Evolutionary conservation across 148 eudicot species (phyloP).

Genomic region (Rhododendron vialii): DNA sequence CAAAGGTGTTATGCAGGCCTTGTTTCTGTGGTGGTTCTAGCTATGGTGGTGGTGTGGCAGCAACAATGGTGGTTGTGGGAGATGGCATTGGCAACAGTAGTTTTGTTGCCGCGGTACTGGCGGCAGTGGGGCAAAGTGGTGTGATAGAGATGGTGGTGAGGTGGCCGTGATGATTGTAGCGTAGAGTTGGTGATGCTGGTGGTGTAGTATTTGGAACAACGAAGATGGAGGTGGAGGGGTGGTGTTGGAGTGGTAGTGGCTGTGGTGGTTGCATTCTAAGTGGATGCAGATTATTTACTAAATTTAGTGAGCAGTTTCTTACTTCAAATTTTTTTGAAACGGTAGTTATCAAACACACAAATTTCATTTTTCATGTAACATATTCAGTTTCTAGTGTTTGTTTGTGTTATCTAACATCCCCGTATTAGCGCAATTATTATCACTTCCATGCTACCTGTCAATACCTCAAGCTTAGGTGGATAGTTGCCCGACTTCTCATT

Average conservation of each 20-base stretch:
- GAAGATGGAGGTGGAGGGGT: neutral
- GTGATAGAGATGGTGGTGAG: neutral
- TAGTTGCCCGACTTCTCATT: neutral
- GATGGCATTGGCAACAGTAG: neutral
- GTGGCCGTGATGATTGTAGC: neutral
- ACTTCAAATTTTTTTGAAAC: neutral
- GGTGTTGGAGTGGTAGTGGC: neutral
- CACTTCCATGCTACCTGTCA: neutral
- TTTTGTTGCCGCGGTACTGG: neutral
- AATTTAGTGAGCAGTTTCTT: neutral
- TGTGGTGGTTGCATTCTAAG: neutral
- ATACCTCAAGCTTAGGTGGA: neutral
- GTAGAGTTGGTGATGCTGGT: neutral
- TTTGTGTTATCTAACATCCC: neutral
- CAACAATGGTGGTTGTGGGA: neutral
- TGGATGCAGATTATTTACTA: neutral
- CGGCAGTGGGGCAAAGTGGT: neutral
- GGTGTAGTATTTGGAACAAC: neutral
- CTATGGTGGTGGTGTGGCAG: neutral
- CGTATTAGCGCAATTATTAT: neutral
- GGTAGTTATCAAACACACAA: neutral
- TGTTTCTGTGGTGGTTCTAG: neutral
- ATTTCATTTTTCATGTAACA: neutral
- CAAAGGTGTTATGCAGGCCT: neutral
- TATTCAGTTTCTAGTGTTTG: neutral